These are phyloP conservation scores for Dioszegia hungarica DNA, from an alignment of 768 basidiomycete genomes.

Conservation along the genomic window DNA sequence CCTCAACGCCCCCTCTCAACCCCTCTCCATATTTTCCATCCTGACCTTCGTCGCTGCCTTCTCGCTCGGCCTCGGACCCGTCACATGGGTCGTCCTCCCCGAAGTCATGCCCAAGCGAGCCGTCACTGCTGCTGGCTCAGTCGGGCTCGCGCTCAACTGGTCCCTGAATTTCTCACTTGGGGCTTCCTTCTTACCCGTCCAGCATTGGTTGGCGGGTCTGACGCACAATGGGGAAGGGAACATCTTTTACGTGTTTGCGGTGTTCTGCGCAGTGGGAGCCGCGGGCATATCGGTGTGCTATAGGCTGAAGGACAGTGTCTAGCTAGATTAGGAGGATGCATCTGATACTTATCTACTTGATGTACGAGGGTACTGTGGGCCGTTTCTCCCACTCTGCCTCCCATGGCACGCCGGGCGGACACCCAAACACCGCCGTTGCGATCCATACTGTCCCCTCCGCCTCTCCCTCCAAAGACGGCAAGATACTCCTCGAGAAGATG, in stretches of 20 bases:
- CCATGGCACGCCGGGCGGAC: constrained; percentile 49
- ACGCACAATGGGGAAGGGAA: constrained; percentile 27
- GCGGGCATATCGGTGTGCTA: constrained; percentile 9
- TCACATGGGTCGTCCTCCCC: constrained; percentile 85
- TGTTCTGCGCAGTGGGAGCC: constrained; percentile 17
- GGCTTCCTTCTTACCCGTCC: constrained; percentile 30
- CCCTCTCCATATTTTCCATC: constrained; percentile 68
- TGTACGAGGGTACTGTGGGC: constrained; percentile 33
- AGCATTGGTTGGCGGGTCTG: constrained; percentile 25
- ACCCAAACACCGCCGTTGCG: constrained; percentile 63
- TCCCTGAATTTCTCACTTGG: constrained; percentile 34
- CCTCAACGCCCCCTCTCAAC: constrained; percentile 41
- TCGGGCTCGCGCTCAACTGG: constrained; percentile 64
- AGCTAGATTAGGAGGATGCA: no score
- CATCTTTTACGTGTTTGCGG: constrained; percentile 33
- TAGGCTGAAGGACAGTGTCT: constrained; percentile 1
- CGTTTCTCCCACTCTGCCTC: constrained; percentile 37
- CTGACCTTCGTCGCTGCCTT: constrained; percentile 78
- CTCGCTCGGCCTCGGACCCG: constrained; percentile 82
- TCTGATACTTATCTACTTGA: background rate
- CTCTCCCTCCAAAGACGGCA: constrained; percentile 60
- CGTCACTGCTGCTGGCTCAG: constrained; percentile 69
- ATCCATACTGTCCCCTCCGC: constrained; percentile 56
- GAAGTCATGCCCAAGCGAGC: constrained; percentile 80
- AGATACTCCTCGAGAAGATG: constrained; percentile 62